A percentile compares a stretch with the other conserved stretches of the same genome.
phyloP scores from a whole-genome alignment of 1,284 basidiomycete species.

The Fistulina hepatica region DNA sequence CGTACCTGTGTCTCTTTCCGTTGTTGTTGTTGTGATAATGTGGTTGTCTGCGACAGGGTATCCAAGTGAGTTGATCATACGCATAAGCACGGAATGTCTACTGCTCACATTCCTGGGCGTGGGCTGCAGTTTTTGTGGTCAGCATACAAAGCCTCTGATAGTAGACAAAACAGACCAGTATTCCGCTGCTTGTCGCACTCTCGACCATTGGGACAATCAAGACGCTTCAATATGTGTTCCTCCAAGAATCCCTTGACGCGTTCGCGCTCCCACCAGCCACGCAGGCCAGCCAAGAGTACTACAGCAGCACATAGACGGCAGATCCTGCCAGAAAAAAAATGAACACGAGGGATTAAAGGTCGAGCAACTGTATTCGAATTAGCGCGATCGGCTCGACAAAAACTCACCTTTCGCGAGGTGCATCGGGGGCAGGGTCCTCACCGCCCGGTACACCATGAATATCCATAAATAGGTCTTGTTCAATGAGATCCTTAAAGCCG shows the following conservation, averaged over 20 bases:
- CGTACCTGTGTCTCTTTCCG: too few species aligned
- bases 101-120: too few species aligned
- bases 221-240: slow-evolving; percentile 37
- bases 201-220: slow-evolving; percentile 52
- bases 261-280: slow-evolving; percentile 72
- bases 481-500: slow-evolving; percentile 53
- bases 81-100: too few species aligned
- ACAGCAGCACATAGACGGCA: slow-evolving; percentile 65
- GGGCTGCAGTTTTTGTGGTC: too few species aligned
- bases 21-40: too few species aligned
- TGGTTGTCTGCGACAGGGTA: too few species aligned
- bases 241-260: slow-evolving; percentile 55
- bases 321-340: slow-evolving; percentile 26
- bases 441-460: slow-evolving; percentile 45
- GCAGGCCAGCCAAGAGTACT: slow-evolving; percentile 59
- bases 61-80: too few species aligned
- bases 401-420: slow-evolving; percentile 33
- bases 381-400: too few species aligned
- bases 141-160: background rate
- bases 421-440: slow-evolving; percentile 41
- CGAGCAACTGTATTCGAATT: too few species aligned
- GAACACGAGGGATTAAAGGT: background rate
- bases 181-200: slow-evolving; percentile 50
- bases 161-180: slow-evolving; percentile 36
- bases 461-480: slow-evolving; percentile 56